Evolutionary conservation across 2,329 filamentous ascomycete species (phyloP).

Genomic region (Xylariaceae sp.): DNA sequence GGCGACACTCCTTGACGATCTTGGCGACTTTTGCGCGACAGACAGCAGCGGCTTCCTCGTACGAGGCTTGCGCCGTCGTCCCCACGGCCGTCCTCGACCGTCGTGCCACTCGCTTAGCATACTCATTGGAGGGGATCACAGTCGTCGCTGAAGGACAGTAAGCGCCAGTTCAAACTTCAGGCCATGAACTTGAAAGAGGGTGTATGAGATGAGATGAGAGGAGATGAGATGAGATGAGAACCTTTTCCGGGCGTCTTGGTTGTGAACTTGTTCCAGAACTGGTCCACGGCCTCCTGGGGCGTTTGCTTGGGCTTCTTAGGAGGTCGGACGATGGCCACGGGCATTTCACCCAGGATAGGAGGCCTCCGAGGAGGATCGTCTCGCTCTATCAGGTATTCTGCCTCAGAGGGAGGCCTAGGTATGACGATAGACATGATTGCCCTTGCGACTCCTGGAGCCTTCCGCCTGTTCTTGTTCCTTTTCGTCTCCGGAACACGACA

Average conservation of each 20-base stretch:
- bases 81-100: slow-evolving; percentile 48
- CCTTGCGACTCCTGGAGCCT: too few relatives aligned
- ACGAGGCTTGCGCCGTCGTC: slow-evolving; percentile 57
- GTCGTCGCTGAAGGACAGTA: slow-evolving; percentile 50
- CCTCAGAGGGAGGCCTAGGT: slow-evolving; percentile 18
- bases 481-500: too few relatives aligned
- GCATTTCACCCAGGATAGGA: slow-evolving; percentile 21
- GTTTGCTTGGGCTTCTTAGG: slow-evolving; percentile 37
- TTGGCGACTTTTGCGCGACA: slow-evolving; percentile 60
- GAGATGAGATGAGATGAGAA: slow-evolving; percentile 18
- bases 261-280: slow-evolving; percentile 69
- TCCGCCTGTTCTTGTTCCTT: too few relatives aligned
- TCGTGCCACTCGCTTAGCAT: slow-evolving; percentile 55
- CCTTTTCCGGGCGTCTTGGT: slow-evolving; percentile 67
- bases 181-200: too few relatives aligned
- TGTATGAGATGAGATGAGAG: too few relatives aligned
- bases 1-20: slow-evolving; percentile 59
- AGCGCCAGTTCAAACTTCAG: neutral
- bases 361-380: slow-evolving; percentile 14
- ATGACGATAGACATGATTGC: slow-evolving; percentile 9
- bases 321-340: slow-evolving; percentile 15
- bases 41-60: slow-evolving; percentile 63
- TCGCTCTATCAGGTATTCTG: slow-evolving; percentile 15
- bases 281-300: slow-evolving; percentile 63
- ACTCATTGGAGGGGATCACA: slow-evolving; percentile 63